Percentiles rank a stretch among this genome's conserved stretches.
These are phyloP conservation scores for Raddia distichophylla DNA, from an alignment of 176 grass and related monocot genomes.

Conservation along the genomic window DNA sequence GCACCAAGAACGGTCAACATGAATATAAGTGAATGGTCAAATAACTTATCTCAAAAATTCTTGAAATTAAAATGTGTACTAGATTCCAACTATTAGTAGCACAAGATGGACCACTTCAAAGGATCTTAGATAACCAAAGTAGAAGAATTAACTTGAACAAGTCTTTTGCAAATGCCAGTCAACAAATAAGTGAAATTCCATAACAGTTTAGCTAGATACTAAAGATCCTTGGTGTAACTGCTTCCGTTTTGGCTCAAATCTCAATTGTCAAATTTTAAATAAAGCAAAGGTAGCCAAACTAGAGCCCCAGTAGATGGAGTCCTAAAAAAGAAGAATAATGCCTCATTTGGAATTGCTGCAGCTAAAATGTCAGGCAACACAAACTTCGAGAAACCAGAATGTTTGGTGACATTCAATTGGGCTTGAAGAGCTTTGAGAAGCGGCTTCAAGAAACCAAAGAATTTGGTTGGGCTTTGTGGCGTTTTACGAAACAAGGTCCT, in stretches of 20 bases:
- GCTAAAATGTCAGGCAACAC: too few relatives aligned
- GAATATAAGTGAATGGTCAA: slow-evolving; percentile 20
- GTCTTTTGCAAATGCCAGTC: slow-evolving; percentile 7
- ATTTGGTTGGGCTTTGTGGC: too few relatives aligned
- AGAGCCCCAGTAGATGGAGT: neutral
- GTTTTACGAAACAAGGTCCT: too few relatives aligned
- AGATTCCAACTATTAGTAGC: slow-evolving; percentile 19
- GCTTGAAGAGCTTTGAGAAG: too few relatives aligned
- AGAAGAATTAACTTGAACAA: slow-evolving; percentile 25
- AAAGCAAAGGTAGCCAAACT: neutral
- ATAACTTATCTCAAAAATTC: slow-evolving; percentile 24
- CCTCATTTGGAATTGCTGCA: too few relatives aligned
- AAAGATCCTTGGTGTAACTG: slow-evolving; percentile 14
- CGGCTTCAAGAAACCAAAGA: too few relatives aligned
- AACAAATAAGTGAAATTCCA: neutral
- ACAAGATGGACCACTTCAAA: neutral
- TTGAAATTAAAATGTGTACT: slow-evolving; percentile 37
- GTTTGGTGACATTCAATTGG: too few relatives aligned
- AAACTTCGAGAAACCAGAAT: too few relatives aligned
- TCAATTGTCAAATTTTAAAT: slow-evolving; percentile 17
- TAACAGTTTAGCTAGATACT: neutral
- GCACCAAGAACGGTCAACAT: neutral
- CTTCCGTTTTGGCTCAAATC: slow-evolving; percentile 25
- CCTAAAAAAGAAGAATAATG: neutral
- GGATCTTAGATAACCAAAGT: neutral